Evolutionary conservation across 495 filamentous ascomycete species (phyloP).

Genomic region (Pyrenopolyporus hunteri): DNA sequence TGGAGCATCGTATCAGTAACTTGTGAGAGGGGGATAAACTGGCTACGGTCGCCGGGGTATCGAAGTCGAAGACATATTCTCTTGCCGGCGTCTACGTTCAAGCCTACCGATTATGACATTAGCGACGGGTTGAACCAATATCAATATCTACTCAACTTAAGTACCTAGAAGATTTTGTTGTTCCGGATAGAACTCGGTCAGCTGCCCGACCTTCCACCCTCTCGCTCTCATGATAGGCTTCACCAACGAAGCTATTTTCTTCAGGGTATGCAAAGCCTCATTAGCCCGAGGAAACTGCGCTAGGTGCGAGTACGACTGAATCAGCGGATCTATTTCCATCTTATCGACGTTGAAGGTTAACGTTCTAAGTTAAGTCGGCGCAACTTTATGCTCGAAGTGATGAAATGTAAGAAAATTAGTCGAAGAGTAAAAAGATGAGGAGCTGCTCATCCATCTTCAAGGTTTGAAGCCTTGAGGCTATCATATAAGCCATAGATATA

Average conservation of each 20-base stretch:
- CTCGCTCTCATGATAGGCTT: constrained; percentile 95
- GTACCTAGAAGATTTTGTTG: constrained; percentile 75
- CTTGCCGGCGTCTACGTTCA: constrained; percentile 78
- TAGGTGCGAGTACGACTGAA: constrained; percentile 81
- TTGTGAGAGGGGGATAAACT: constrained; percentile 81
- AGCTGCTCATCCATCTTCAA: constrained; percentile 20
- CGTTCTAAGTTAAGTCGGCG: neutral
- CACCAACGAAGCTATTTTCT: constrained; percentile 84
- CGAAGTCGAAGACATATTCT: constrained; percentile 86
- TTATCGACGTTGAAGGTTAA: constrained; percentile 26
- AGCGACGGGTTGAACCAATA: neutral
- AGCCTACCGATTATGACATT: constrained; percentile 49
- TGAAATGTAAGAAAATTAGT: too few species aligned
- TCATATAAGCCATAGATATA: constrained; percentile 10
- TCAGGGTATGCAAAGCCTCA: constrained; percentile 82
- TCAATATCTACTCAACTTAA: neutral
- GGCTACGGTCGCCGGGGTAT: constrained; percentile 72
- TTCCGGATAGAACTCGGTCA: constrained; percentile 84
- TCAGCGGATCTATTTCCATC: constrained; percentile 72
- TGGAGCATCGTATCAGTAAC: constrained; percentile 94
- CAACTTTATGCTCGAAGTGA: too few species aligned
- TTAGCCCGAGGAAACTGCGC: constrained; percentile 70
- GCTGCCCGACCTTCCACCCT: constrained; percentile 76
- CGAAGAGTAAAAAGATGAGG: neutral
- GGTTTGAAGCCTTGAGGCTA: constrained; percentile 6